phyloP scores from a whole-genome alignment of 2,329 filamentous ascomycete species.

The Xylariales sp. region DNA sequence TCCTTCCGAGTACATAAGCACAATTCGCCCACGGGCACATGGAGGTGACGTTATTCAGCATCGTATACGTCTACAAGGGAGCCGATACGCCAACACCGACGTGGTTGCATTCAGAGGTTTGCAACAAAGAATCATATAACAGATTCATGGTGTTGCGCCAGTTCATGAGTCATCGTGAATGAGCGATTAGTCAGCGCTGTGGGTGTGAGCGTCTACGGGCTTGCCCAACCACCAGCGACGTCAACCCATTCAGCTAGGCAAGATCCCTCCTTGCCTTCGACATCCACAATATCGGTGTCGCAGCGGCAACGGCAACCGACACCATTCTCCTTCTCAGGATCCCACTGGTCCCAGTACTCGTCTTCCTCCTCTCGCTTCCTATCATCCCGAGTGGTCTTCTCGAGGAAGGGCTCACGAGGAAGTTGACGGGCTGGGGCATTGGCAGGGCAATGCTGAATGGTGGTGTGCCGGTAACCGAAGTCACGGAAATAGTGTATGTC shows the following conservation, averaged over 20 bases:
- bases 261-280: constrained; percentile 95
- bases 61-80: too few relatives aligned
- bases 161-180: too few relatives aligned
- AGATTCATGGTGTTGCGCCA: too few relatives aligned
- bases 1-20: too few relatives aligned
- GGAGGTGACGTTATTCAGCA: too few relatives aligned
- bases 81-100: too few relatives aligned
- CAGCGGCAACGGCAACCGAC: constrained; percentile 95
- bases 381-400: constrained; percentile 74
- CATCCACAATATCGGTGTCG: constrained; percentile 95
- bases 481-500: constrained; percentile 99
- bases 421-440: constrained; percentile 90
- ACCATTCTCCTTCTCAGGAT: constrained; percentile 87
- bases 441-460: constrained; percentile 95
- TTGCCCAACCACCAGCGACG: constrained; percentile 87
- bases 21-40: too few relatives aligned
- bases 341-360: constrained; percentile 88
- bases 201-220: constrained; percentile 12
- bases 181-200: too few relatives aligned
- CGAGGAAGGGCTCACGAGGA: constrained; percentile 72
- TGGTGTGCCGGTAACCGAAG: constrained; percentile 96
- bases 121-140: too few relatives aligned
- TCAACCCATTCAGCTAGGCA: constrained; percentile 97
- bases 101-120: too few relatives aligned
- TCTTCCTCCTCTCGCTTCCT: constrained; percentile 88